phyloP scores from a whole-genome alignment of 176 grass and related monocot species.

The Rhynchospora breviuscula region DNA sequence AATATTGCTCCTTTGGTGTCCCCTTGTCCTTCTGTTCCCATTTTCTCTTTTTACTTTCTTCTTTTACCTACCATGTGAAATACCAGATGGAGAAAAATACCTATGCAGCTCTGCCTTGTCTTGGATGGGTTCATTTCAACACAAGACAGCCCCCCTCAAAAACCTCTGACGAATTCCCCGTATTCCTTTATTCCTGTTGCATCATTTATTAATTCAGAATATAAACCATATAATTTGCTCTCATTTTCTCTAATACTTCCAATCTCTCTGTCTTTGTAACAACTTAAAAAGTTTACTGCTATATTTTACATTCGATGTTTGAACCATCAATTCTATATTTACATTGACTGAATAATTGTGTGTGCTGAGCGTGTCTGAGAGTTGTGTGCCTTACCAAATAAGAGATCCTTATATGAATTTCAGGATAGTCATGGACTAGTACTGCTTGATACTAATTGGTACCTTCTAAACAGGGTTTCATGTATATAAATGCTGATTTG shows the following conservation, averaged over 20 bases:
- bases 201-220: background rate
- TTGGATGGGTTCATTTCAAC: background rate
- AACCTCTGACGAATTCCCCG: background rate
- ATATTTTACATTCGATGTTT: background rate
- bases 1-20: background rate
- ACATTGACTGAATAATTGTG: background rate
- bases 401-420: background rate
- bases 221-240: background rate
- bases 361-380: background rate
- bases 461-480: background rate
- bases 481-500: background rate
- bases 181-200: background rate
- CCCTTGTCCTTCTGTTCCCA: background rate
- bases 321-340: background rate
- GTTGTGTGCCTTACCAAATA: background rate
- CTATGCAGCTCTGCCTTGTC: background rate
- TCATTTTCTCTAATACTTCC: background rate
- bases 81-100: background rate
- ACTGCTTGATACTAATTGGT: background rate
- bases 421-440: background rate
- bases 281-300: background rate
- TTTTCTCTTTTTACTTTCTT: background rate
- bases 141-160: background rate
- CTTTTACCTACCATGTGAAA: background rate
- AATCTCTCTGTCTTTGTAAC: background rate